Conservation (phyloP, 495 filamentous ascomycete species). For the Aspergillus haitiensis region DNA sequence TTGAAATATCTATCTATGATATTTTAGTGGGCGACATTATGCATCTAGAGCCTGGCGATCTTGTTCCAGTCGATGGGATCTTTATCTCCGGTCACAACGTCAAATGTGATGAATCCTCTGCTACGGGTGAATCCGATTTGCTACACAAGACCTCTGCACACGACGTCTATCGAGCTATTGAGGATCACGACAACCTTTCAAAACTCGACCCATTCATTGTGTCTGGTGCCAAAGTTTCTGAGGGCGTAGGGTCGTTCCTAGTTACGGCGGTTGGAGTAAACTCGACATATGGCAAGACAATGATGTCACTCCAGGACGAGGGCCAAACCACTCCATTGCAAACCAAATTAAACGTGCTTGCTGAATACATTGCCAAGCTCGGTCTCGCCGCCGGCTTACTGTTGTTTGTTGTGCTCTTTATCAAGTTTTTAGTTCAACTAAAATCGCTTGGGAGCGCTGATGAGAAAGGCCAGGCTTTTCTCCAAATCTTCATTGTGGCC, state of each 20-base stretch:
- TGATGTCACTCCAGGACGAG: slow-evolving; percentile 90
- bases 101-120: slow-evolving; percentile 80
- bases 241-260: slow-evolving; percentile 83
- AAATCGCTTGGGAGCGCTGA: slow-evolving; percentile 56
- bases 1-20: slow-evolving; percentile 77
- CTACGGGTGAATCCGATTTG: slow-evolving; percentile 82
- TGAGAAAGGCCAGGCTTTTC: slow-evolving; percentile 81
- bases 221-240: slow-evolving; percentile 88
- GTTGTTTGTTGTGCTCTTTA: slow-evolving; percentile 88
- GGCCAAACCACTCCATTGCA: slow-evolving; percentile 93
- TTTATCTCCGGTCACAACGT: slow-evolving; percentile 72
- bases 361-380: slow-evolving; percentile 92
- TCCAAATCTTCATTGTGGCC: slow-evolving; percentile 91
- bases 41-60: slow-evolving; percentile 82
- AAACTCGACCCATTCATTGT: slow-evolving; percentile 95
- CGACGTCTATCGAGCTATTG: slow-evolving; percentile 78
- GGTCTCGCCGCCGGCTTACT: slow-evolving; percentile 80
- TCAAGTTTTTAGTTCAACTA: slow-evolving; percentile 77
- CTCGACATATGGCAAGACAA: slow-evolving; percentile 85
- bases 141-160: slow-evolving; percentile 70
- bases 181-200: slow-evolving; percentile 68
- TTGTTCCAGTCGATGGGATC: slow-evolving; percentile 79
- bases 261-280: slow-evolving; percentile 87
- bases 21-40: slow-evolving; percentile 83
- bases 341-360: slow-evolving; percentile 85